Evolutionary conservation across 2,329 filamentous ascomycete genomes (phyloP).

Genomic region (Penicillium sp.): DNA sequence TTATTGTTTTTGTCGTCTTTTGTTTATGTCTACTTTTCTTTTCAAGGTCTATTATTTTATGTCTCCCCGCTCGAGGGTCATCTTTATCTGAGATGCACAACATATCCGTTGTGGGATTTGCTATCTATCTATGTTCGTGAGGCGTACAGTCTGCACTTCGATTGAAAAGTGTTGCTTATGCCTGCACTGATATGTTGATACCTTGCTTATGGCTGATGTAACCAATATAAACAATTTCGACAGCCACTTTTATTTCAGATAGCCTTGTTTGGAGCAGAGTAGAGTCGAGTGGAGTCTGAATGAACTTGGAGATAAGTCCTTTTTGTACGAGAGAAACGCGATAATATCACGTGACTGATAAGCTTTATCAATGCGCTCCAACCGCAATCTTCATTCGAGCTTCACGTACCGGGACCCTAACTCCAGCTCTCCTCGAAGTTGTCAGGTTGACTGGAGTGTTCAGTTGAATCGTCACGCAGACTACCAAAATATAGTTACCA

Average conservation of each 20-base stretch:
- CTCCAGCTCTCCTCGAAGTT: neutral
- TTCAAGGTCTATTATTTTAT: slow-evolving; percentile 18
- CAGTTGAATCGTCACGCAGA: too few relatives aligned
- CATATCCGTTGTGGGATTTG: slow-evolving; percentile 13
- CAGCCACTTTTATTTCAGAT: neutral
- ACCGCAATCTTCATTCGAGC: neutral
- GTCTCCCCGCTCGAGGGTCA: slow-evolving; percentile 14
- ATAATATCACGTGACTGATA: slow-evolving; percentile 10
- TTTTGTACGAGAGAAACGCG: neutral
- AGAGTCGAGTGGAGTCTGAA: neutral
- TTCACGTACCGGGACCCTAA: neutral
- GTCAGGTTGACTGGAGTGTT: neutral
- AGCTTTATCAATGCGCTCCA: neutral
- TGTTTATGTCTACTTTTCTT: slow-evolving; percentile 6
- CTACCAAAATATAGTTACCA: too few relatives aligned
- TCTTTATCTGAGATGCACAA: slow-evolving; percentile 8
- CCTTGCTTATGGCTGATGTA: slow-evolving; percentile 16
- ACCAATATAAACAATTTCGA: slow-evolving; percentile 7
- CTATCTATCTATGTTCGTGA: slow-evolving; percentile 8
- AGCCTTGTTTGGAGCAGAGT: neutral
- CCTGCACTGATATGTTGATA: slow-evolving; percentile 11
- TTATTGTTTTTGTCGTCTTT: slow-evolving; percentile 14
- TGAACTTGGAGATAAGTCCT: neutral
- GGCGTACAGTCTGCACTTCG: slow-evolving; percentile 22
- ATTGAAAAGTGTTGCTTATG: slow-evolving; percentile 16